Evolutionary conservation across 768 basidiomycete species (phyloP), one percentile per base, ranked within the genome.

Genomic region (Termitomyces sp.): DNA sequence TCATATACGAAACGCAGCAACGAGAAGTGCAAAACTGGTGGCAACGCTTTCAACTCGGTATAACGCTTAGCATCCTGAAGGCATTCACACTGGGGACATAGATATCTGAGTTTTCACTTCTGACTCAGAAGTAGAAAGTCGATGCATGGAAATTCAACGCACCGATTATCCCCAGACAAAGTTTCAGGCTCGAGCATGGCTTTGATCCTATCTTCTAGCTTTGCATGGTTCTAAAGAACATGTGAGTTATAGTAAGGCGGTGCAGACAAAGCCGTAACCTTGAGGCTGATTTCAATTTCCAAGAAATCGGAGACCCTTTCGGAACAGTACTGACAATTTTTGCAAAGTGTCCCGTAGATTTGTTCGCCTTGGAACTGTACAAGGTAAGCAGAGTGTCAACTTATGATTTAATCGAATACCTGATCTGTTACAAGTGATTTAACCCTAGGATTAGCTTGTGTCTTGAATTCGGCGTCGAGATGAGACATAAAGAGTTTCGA

Each of bases 401-500:
- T 49, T 11, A 24, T 9, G 16, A 22, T 31, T 42, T 22, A 15
- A 34, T 34, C 33, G 30, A 55, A 55, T 66, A 87, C 92, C 75
- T 94, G 90, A 64, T 88, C 80, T 6, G 84, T 79, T 58, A 98
- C 78, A 12, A 97, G 79, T 2, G 84, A 82, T 63, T 79, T 83
- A 18, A 95, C 75, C 9, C 75, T 72, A 6, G 83, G 80, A 46
- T 81, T 75, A 2, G 78, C 74, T 67, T 97, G 94, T 68, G 91
- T 93, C 72, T 85, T 81, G 71, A 97, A 97, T 72, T 97, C 93
- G 7, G 78, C 78, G 62, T 93, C 91, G 36, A 98, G 79, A 67
- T 94, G 88, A 13, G 86, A 85, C 83, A 98, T 89, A 73, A 98
- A 96, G 18, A 98, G 80, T 66, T 98, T 98, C 2, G 93, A 94